Base-by-base conservation (phyloP, 140 eudicot genomes). In the Artemisia princeps region DNA sequence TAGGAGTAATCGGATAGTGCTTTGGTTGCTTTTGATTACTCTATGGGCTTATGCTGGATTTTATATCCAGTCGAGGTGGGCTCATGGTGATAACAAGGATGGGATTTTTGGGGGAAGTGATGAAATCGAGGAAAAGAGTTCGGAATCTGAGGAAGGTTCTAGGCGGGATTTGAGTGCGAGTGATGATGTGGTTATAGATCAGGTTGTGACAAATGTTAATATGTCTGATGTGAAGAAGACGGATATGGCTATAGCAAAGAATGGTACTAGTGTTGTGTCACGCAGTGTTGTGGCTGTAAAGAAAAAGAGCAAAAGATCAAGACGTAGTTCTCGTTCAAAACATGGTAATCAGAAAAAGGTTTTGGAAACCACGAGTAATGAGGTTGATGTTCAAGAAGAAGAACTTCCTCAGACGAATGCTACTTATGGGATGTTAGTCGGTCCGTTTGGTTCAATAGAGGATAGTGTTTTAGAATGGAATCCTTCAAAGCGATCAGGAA, bases 41-140 rank as follows among this genome's bases (percentile, higher is more conserved):
- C 86, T 94, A 60, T 94, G 99, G 99, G 84, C 94, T 26, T 94
- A 94, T 76, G 99, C 82, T 62, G 96, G 95, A 56, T 94, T 94
- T 65, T 88, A 86, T 73, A 48, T 88, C 19, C 99, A 94, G 76
- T 88, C 99, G 9, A 86, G 86, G 74, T 94, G 99, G 99, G 99
- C 99, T 15, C 96, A 94, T 77, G 95, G 94, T 22, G 88, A 88
- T 74, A 88, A 94, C 46, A 78, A 85, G 77, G 99, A 86, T 40
- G 90, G 80, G 44, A 81, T 90, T 10, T 84, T 90, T 63, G 94
- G 92, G 13, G 94, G 85, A 22, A 80, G 42, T 55, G 79, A 75
- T 40, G 54, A 55, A 13, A 55, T 23, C 45, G 75, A 66, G 55
- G 84, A 45, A 71, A 59, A 65, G 23, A 55, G 33, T 30, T 46